Conservation (phyloP, 2,329 filamentous ascomycete genomes). For the Talaromyces amestolkiae region DNA sequence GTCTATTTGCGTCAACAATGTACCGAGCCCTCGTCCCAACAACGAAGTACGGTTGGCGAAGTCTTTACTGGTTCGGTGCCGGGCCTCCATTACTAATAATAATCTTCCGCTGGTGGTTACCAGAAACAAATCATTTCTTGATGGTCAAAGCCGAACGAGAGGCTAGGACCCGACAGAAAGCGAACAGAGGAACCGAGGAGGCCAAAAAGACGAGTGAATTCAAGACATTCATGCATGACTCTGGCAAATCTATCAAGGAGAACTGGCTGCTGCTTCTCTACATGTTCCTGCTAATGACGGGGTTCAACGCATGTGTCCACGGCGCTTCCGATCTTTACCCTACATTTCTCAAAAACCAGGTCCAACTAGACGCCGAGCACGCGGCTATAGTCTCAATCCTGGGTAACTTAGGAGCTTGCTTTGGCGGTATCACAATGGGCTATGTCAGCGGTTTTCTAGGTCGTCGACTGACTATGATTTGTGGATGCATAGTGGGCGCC, state of each 20-base stretch:
- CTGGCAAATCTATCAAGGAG: slow-evolving; percentile 25
- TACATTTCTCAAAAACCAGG: slow-evolving; percentile 40
- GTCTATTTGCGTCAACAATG: slow-evolving; percentile 36
- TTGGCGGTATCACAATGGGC: slow-evolving; percentile 36
- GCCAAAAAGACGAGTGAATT: slow-evolving; percentile 17
- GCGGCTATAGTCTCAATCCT: slow-evolving; percentile 37
- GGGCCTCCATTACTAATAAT: slow-evolving; percentile 52
- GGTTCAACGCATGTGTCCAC: slow-evolving; percentile 38
- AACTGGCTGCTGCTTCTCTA: slow-evolving; percentile 40
- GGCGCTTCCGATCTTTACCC: slow-evolving; percentile 43
- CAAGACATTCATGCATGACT: slow-evolving; percentile 22
- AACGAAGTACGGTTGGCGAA: slow-evolving; percentile 36
- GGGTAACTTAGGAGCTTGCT: slow-evolving; percentile 35
- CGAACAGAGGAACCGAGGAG: neutral
- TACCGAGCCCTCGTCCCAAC: slow-evolving; percentile 36
- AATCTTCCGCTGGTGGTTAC: slow-evolving; percentile 67
- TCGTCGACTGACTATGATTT: slow-evolving; percentile 36
- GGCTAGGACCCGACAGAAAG: slow-evolving; percentile 16
- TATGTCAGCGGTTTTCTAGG: slow-evolving; percentile 38
- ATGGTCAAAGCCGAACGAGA: slow-evolving; percentile 27
- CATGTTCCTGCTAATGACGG: slow-evolving; percentile 36
- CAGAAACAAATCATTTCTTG: slow-evolving; percentile 69
- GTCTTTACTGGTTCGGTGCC: slow-evolving; percentile 39
- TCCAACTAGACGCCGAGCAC: slow-evolving; percentile 28
- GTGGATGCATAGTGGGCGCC: slow-evolving; percentile 33